These are phyloP conservation scores for Neoboletus magnificus DNA, from an alignment of 768 basidiomycete species.

Conservation along the genomic window DNA sequence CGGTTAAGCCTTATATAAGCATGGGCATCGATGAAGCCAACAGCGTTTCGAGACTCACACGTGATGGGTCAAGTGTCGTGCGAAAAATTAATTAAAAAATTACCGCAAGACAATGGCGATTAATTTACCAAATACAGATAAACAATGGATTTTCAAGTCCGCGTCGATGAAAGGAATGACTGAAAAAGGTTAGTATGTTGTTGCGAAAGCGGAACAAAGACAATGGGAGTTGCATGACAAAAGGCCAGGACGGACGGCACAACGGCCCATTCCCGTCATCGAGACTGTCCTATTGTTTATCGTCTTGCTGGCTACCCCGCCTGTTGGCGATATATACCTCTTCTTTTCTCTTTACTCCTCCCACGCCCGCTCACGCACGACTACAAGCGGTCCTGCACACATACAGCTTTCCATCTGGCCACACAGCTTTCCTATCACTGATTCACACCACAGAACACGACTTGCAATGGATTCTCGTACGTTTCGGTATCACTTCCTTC, in stretches of 20 bases:
- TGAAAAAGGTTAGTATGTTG: conserved; percentile 19
- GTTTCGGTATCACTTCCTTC: background rate
- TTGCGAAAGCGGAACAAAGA: conserved; percentile 24
- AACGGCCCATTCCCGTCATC: conserved; percentile 1
- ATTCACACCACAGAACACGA: conserved; percentile 1
- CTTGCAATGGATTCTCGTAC: conserved; percentile 23
- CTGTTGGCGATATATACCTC: conserved; percentile 20
- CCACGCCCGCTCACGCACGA: background rate
- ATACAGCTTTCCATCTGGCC: no score
- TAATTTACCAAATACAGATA: conserved; percentile 6
- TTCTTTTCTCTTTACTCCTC: background rate
- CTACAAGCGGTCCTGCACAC: background rate
- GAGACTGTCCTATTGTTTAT: conserved; percentile 16
- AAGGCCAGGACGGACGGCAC: conserved; percentile 8
- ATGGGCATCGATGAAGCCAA: no score
- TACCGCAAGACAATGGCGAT: background rate
- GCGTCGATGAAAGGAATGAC: conserved; percentile 17
- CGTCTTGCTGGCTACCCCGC: conserved; percentile 8
- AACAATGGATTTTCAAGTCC: conserved; percentile 15
- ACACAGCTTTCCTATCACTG: background rate
- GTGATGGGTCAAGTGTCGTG: background rate
- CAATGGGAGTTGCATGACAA: conserved; percentile 26
- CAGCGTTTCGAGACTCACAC: background rate
- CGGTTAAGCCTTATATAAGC: no score
- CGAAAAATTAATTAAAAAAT: background rate